Evolutionary conservation across 2,329 filamentous ascomycete genomes (phyloP), one percentile per base, ranked within the genome.

Genomic region (Monosporascus sp.): DNA sequence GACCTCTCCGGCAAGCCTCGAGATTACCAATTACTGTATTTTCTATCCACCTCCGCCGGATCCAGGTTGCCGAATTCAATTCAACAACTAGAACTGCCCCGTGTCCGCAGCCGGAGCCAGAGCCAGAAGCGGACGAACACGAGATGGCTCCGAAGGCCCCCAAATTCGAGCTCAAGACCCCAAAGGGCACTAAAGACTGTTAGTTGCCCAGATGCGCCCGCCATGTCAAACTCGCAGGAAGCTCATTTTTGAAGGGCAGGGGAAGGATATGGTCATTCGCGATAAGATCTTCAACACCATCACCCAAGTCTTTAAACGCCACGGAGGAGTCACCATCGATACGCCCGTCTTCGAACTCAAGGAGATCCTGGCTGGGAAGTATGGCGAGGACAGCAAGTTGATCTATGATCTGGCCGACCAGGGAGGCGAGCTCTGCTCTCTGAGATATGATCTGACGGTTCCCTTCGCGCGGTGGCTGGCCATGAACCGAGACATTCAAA

Each of bases 161-260:
- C 54, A 78, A 78, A 59, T 86, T 88, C 72, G 83, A 85, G 72
- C 80, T 95, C 69, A 96, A 96, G 79, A 89, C 87, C 66, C 89
- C 90, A 57, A 96, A 96, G 80, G 90, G 91, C 62, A 96, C 90
- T 60, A 89, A 90, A 69, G 91, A 96, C 71, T 96, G 85, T 85
- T 54, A 66, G 65, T 65, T 55, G 2, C 18, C 27, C n/a, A 18
- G 31, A 41, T 43, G 41, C 50, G 43, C 24, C n/a, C 50, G 22
- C 11, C 9, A 18, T 41, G 38, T 20, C 18, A 17, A 18, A 11
- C 18, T 44, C 24, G 38, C 9, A 27, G 61, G 62, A 49, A 63
- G 64, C 57, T 58, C 45, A 55, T 49, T 46, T 20, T 38, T 43
- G 22, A 59, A 79, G 76, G 87, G 88, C 80, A 85, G 66, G 88